Evolutionary conservation across 2,329 filamentous ascomycete species (phyloP), one percentile per base, ranked within the genome.

Genomic region (Hypoxylon sp.): DNA sequence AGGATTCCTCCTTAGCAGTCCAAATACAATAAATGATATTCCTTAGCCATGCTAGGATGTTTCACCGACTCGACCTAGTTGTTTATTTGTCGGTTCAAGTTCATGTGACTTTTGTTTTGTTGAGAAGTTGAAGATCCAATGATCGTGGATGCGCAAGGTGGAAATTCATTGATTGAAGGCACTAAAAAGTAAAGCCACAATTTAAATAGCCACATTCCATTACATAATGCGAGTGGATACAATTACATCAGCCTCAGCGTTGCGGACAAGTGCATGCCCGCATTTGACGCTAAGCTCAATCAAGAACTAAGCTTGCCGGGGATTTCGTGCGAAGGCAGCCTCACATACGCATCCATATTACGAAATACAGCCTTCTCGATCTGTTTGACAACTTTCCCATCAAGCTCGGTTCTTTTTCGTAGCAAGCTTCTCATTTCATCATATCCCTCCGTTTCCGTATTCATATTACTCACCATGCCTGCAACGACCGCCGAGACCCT

Each of bases 401-500:
- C 45, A 40, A 44, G 15, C 42, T 53, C 37, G 17, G 37, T 31
- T 41, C 43, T 38, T 43, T 51, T 45, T 50, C 46, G 21, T 53
- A 47, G 36, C 49, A 51, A 46, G 29, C 38, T 40, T 41, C 25
- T n/a, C 21, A 26, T 40, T 35, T 32, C 20, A 34, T 53, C 30
- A 19, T 26, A 36, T 37, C 27, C 35, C n/a, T 20, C 34, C 11
- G 27, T 31, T 48, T 35, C 30, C 44, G 7, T 37, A 41, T 35
- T 16, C 7, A 29, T 17, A 36, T 23, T 15, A 40, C 44, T 59
- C 55, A 60, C 46, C 72, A 97, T 97, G 93, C 93, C 92, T 76
- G 87, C 93, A 74, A 97, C 93, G 62, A 97, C 93, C 71, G 91
- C 92, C 74, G 93, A 97, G 80, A 95, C 93, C 63, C 86, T 97